Conservation (phyloP, 805 yeast genomes). For the Cyberlindnera veronae region DNA sequence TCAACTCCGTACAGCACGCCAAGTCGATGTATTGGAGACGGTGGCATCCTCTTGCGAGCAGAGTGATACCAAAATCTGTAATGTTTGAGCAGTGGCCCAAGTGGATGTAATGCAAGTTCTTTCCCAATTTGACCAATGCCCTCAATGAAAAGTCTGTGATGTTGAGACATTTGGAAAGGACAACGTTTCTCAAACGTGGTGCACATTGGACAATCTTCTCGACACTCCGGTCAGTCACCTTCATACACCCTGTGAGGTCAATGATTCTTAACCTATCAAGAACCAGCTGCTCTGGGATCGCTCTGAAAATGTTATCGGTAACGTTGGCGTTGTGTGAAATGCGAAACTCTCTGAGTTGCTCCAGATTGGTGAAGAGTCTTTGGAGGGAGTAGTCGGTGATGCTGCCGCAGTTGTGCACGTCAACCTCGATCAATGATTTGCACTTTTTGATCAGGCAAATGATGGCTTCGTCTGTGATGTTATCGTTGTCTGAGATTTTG, state of each 20-base stretch:
- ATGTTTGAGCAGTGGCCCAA: conserved; percentile 90
- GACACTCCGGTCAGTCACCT: conserved; percentile 76
- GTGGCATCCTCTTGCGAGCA: conserved; percentile 71
- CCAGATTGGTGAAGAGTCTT: conserved; percentile 53
- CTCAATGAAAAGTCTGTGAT: conserved; percentile 79
- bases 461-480: conserved; percentile 62
- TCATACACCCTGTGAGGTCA: conserved; percentile 80
- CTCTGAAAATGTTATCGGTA: conserved; percentile 60
- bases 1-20: conserved; percentile 89
- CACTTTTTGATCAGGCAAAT: conserved; percentile 64
- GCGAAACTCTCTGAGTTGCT: conserved; percentile 81
- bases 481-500: conserved; percentile 68
- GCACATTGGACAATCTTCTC: conserved; percentile 70
- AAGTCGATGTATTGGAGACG: conserved; percentile 89
- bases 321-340: conserved; percentile 69
- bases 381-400: conserved; percentile 64
- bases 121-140: conserved; percentile 69
- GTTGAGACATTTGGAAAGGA: conserved; percentile 82
- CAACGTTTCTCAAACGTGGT: conserved; percentile 84
- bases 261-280: conserved; percentile 72
- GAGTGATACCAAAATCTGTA: conserved; percentile 83
- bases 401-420: conserved; percentile 75
- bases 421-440: conserved; percentile 82
- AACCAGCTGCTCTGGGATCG: conserved; percentile 43
- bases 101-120: conserved; percentile 83